A percentile compares a stretch with the other conserved stretches of the same genome.
Evolutionary conservation across 2,329 filamentous ascomycete genomes (phyloP).

Genomic region (Fusarium sp.): DNA sequence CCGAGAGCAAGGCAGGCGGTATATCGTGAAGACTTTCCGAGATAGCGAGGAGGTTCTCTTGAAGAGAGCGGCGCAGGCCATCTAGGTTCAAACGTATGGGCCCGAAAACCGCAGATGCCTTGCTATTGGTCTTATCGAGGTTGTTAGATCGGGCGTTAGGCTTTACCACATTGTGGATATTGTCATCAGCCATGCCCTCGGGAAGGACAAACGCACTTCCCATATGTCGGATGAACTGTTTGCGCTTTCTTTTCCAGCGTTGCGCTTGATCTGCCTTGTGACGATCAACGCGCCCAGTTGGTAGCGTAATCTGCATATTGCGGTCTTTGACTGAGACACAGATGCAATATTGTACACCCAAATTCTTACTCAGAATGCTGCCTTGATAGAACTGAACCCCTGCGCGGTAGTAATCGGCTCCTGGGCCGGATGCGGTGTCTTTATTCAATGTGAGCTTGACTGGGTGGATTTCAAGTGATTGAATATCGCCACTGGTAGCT

Average conservation of each 20-base stretch:
- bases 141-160: conserved; percentile 5
- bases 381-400: conserved; percentile 62
- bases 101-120: conserved; percentile 9
- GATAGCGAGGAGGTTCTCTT: conserved; percentile 30
- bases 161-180: conserved; percentile 40
- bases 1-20: conserved; percentile 44
- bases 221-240: conserved; percentile 47
- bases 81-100: conserved; percentile 46
- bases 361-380: conserved; percentile 56
- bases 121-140: background rate
- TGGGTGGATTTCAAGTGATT: conserved; percentile 48
- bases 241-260: conserved; percentile 49
- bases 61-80: conserved; percentile 39
- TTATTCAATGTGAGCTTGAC: conserved; percentile 37
- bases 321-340: conserved; percentile 46
- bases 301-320: conserved; percentile 45
- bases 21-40: conserved; percentile 41
- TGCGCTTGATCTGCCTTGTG: conserved; percentile 43
- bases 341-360: conserved; percentile 59
- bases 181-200: conserved; percentile 50
- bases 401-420: conserved; percentile 50
- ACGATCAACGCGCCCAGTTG: conserved; percentile 46
- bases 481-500: conserved; percentile 25
- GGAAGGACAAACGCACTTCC: conserved; percentile 54
- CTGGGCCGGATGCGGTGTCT: conserved; percentile 36